These are phyloP conservation scores for Nakataea oryzae DNA, from an alignment of 2,329 filamentous ascomycete genomes.

Conservation along the genomic window DNA sequence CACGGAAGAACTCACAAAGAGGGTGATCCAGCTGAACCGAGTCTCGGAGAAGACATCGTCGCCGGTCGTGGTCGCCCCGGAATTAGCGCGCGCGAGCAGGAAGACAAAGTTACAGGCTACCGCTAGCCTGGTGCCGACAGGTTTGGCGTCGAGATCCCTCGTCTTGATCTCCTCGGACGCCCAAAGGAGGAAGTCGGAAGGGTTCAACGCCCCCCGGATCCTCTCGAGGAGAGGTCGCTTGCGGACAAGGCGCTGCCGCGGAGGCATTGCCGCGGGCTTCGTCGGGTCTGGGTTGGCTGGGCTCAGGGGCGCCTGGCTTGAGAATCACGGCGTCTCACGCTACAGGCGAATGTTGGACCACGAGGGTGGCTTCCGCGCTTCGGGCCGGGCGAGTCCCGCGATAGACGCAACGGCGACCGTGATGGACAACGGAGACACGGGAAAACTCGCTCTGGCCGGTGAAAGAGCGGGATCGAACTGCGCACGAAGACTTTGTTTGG, in stretches of 20 bases:
- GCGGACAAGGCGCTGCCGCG: slow-evolving; percentile 67
- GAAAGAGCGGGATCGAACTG: not conserved
- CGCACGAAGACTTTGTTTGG: not conserved
- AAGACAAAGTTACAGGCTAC: slow-evolving; percentile 69
- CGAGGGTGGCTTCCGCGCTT: not conserved
- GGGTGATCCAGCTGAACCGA: slow-evolving; percentile 47
- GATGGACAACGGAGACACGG: not conserved
- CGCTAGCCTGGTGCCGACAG: slow-evolving; percentile 67
- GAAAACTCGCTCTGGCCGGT: not conserved
- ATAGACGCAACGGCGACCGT: not conserved
- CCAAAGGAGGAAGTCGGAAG: slow-evolving; percentile 83
- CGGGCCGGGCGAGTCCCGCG: not conserved
- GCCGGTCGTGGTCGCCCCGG: slow-evolving; percentile 35
- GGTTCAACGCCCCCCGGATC: slow-evolving; percentile 70
- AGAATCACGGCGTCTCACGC: not conserved
- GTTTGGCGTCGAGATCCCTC: slow-evolving; percentile 77
- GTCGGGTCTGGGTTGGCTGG: no score
- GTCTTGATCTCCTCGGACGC: slow-evolving; percentile 87
- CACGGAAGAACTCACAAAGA: slow-evolving; percentile 31
- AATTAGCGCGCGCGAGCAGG: slow-evolving; percentile 74
- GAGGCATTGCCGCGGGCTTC: not conserved
- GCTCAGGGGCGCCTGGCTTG: not conserved
- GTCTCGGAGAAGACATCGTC: slow-evolving; percentile 75
- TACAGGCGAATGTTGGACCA: no score
- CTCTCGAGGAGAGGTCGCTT: slow-evolving; percentile 70